A percentile compares a stretch with the other conserved stretches of the same genome.
phyloP scores from a whole-genome alignment of 305 asterid species.

The Caryopteris hybrid region DNA sequence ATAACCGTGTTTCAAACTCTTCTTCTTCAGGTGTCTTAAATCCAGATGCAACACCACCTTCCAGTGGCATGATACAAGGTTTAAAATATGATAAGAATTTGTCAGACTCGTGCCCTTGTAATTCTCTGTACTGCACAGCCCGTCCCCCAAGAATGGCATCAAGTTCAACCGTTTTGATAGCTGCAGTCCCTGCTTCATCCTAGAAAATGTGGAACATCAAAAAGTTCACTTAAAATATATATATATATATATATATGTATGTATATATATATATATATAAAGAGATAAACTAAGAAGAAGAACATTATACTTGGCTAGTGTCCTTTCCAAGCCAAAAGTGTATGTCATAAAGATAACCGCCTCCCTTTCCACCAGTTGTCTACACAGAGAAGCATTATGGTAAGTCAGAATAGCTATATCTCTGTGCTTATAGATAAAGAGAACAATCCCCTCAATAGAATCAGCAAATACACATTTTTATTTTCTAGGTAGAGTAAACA shows the following conservation, averaged over 20 bases:
- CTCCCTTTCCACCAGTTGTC: slow-evolving; percentile 57
- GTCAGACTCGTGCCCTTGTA: slow-evolving; percentile 66
- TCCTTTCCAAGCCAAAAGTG: slow-evolving; percentile 83
- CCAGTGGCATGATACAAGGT: slow-evolving; percentile 65
- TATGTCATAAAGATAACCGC: slow-evolving; percentile 52
- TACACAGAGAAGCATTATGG: slow-evolving; percentile 17
- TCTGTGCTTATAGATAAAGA: neutral
- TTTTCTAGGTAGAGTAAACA: slow-evolving; percentile 6
- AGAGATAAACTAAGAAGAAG: neutral
- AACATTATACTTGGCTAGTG: slow-evolving; percentile 54
- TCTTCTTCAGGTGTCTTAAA: slow-evolving; percentile 63
- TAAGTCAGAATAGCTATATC: slow-evolving; percentile 14
- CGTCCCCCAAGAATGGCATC: slow-evolving; percentile 72
- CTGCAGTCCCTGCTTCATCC: slow-evolving; percentile 89
- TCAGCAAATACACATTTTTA: neutral
- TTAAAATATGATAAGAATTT: slow-evolving; percentile 63
- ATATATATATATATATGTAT: too few species aligned
- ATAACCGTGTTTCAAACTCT: slow-evolving; percentile 57
- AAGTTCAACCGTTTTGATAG: slow-evolving; percentile 71
- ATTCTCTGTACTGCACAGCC: slow-evolving; percentile 70
- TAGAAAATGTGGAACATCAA: slow-evolving; percentile 15
- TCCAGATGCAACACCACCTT: slow-evolving; percentile 74
- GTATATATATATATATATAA: too few species aligned
- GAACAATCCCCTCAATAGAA: neutral
- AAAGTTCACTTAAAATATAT: slow-evolving; percentile 16